Evolutionary conservation across 345 rosid species (phyloP).

Genomic region (Eucalyptus rudis): DNA sequence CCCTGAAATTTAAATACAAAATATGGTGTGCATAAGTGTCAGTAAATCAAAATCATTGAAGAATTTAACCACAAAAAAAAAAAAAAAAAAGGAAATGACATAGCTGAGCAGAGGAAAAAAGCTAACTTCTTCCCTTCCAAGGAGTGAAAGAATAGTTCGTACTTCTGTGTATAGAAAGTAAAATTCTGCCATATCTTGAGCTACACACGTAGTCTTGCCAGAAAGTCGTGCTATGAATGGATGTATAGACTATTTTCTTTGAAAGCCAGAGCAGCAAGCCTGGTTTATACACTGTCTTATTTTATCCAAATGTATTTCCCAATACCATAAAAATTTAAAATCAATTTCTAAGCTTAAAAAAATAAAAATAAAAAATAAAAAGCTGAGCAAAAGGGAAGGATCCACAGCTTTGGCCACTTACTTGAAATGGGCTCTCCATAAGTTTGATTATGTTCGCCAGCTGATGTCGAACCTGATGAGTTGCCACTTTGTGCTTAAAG

Average conservation of each 20-base stretch:
- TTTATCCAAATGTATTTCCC: background rate
- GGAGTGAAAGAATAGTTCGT: background rate
- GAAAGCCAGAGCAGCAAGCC: background rate
- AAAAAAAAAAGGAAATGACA: background rate
- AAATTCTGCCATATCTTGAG: background rate
- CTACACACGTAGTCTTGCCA: background rate
- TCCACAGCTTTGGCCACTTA: constrained; percentile 12
- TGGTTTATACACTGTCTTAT: background rate
- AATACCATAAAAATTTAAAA: background rate
- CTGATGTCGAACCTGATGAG: constrained; percentile 55
- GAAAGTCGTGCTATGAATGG: background rate
- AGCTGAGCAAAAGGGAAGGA: background rate
- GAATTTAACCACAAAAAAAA: background rate
- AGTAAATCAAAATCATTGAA: background rate
- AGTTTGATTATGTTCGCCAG: constrained; percentile 71
- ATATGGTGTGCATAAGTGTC: background rate
- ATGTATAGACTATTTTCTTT: background rate
- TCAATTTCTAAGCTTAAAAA: background rate
- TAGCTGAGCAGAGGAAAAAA: background rate
- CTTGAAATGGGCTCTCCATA: constrained; percentile 86
- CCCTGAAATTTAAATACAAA: constrained; percentile 30
- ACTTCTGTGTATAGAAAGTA: background rate
- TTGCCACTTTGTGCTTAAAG: constrained; percentile 69
- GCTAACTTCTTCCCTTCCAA: background rate
- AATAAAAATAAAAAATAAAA: background rate